Base-by-base conservation (phyloP, 148 eudicot genomes). In the Mesembryanthemum crystallinum region DNA sequence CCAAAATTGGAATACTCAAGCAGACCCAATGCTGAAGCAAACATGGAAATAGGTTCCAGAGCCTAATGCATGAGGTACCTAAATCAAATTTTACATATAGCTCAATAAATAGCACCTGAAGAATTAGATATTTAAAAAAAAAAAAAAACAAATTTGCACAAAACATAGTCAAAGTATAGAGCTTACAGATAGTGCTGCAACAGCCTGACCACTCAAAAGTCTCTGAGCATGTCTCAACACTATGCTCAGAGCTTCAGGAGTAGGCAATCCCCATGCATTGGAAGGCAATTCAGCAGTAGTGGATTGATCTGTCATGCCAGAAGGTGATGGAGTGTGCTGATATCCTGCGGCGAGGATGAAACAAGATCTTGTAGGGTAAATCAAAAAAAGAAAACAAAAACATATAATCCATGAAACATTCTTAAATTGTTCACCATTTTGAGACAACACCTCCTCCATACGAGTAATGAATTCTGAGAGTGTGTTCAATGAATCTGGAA, bases 401-500 rank as follows among this genome's bases (percentile, higher is more conserved):
- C 62, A 71, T 47, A 52, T 20, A 21, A 23, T 60, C 60, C 25
- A 17, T 37, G 7, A 32, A 43, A 66, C 1, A 24, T 12, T 64
- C 18, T 39, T 67, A 20, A 57, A 30, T 37, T 59, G 42, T 14
- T 83, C 81, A 92, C 99, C 99, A 82, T 81, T 89, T 78, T 78
- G 94, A 54, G 89, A 86, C n/a, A 95, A 77, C 71, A 86, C 90
- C 78, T 54, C 85, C 79, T 92, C 99, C 99, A 92, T 90, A 60
- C 83, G 89, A 83, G 85, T 86, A 79, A 95, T 89, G 80, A 92
- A 95, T 82, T 91, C 99, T 13, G 85, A 78, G 54, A 95, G 87
- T 51, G 98, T 95, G 87, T 80, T 84, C 81, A 95, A 75, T 24
- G 99, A 92, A 88, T 91, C 91, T 43, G 99, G 94, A 78, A 95